Evolutionary conservation across 176 grass and related monocot genomes (phyloP), one percentile per base, ranked within the genome.

Genomic region (Ensete ventricosum): DNA sequence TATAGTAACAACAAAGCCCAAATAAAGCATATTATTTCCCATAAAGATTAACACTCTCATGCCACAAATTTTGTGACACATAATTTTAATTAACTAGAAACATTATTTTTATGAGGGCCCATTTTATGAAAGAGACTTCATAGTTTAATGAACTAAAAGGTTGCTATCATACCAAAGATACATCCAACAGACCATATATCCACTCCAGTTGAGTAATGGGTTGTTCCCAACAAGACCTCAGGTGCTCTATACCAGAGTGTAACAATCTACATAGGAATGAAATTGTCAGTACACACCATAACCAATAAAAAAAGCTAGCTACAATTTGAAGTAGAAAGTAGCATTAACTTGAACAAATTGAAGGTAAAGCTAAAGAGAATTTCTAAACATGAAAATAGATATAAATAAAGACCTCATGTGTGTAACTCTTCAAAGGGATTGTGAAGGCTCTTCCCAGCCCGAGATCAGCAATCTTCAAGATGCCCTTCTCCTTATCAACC

Each of bases 191-290:
- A 93, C 94, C 94, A 97, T 76, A 97, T 97, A 79, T 93, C 90
- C 71, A 97, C 94, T 53, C 90, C 84, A 77, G 88, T 88, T 70
- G 94, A 97, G 76, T 97, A 97, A 77, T 93, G 88, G 51, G 83
- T 93, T 12, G 75, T 76, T 73, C 94, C 94, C 80, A 97, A 79
- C 80, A 97, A 76, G 79, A 97, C 88, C 74, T 97, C 94, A 70
- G 93, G 93, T 82, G 94, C 94, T 82, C 88, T 91, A 54, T 98
- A 98, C 90, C 94, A 98, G 49, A 97, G 86, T 6, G 93, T 93
- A 16, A 93, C 93, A 78, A 97, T 97, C 93, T 97, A 65, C 22
- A 25, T 57, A 57, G 6, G 3, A 57, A 20, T 14, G n/a, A 59
- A 6, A 19, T 17, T n/a, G 8, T 17, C 4, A 17, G 55, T 59